Evolutionary conservation across 2,329 filamentous ascomycete genomes (phyloP).

Genomic region (Talaromyces sp.): DNA sequence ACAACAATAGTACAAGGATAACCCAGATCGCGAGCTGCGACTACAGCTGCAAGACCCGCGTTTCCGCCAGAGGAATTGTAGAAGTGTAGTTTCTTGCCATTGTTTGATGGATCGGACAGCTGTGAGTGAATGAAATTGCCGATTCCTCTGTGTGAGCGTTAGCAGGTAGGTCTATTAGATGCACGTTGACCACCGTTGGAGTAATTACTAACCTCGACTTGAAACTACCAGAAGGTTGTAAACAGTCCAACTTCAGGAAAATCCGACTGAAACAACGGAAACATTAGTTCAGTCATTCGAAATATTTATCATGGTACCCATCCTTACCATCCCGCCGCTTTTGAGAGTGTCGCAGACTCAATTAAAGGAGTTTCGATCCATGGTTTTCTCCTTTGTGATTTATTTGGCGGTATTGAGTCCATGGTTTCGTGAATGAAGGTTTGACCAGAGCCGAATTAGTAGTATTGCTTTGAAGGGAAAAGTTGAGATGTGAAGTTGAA

Average conservation of each 20-base stretch:
- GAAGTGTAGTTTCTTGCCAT: slow-evolving; percentile 53
- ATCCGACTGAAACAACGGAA: slow-evolving; percentile 52
- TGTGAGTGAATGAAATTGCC: slow-evolving; percentile 33
- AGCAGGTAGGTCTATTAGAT: background rate
- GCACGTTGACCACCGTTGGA: background rate
- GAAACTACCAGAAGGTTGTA: slow-evolving; percentile 77
- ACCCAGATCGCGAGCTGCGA: slow-evolving; percentile 60
- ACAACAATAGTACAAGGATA: slow-evolving; percentile 67
- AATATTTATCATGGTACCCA: background rate
- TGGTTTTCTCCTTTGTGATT: slow-evolving; percentile 21
- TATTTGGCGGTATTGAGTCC: background rate
- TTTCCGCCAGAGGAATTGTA: slow-evolving; percentile 76
- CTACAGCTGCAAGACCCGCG: slow-evolving; percentile 72
- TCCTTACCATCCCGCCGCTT: slow-evolving; percentile 35
- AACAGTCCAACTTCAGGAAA: slow-evolving; percentile 74
- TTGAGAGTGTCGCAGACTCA: slow-evolving; percentile 33
- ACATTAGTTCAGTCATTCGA: background rate
- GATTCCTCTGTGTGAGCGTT: slow-evolving; percentile 26
- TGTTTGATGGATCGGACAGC: slow-evolving; percentile 22
- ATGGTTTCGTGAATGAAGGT: background rate
- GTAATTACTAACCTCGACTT: slow-evolving; percentile 54
- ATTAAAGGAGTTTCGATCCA: slow-evolving; percentile 39
- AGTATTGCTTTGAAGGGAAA: background rate
- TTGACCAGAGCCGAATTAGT: too few species aligned
- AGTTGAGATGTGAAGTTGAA: background rate